Evolutionary conservation across 1,284 basidiomycete genomes (phyloP).

Genomic region (Lentinus polychrous): DNA sequence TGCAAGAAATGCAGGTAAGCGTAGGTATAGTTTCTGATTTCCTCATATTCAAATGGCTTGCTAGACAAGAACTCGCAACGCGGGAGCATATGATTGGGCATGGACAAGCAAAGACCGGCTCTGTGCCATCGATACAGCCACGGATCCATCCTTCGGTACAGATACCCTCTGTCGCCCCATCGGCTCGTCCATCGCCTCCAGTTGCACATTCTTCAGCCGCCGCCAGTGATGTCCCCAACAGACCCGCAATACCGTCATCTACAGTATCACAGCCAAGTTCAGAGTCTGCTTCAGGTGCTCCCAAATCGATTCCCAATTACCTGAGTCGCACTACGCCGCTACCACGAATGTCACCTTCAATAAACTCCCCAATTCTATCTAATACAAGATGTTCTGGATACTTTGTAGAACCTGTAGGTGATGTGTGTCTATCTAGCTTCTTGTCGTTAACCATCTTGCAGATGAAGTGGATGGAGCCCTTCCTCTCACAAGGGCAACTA

Average conservation of each 20-base stretch:
- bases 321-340: not conserved
- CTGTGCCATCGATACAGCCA: slow-evolving; percentile 28
- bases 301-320: slow-evolving; percentile 8
- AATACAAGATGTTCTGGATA: slow-evolving; percentile 88
- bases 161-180: too few species aligned
- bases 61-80: slow-evolving; percentile 76
- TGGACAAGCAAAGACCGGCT: slow-evolving; percentile 63
- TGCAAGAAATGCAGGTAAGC: slow-evolving; percentile 86
- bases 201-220: too few species aligned
- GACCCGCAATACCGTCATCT: too few species aligned
- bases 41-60: not conserved
- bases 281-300: not conserved
- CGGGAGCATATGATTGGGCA: slow-evolving; percentile 91
- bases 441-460: slow-evolving; percentile 22
- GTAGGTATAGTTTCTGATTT: not conserved
- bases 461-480: slow-evolving; percentile 94
- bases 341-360: not conserved
- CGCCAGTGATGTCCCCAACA: too few species aligned
- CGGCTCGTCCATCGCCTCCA: too few species aligned
- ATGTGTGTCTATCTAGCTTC: not conserved
- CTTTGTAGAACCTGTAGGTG: slow-evolving; percentile 87
- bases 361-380: slow-evolving; percentile 61
- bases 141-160: too few species aligned
- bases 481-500: slow-evolving; percentile 67
- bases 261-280: too few species aligned